A percentile compares a stretch with the other conserved stretches of the same genome.
These are phyloP conservation scores for Schizothecium vesticola DNA, from an alignment of 495 filamentous ascomycete genomes.

Conservation along the genomic window DNA sequence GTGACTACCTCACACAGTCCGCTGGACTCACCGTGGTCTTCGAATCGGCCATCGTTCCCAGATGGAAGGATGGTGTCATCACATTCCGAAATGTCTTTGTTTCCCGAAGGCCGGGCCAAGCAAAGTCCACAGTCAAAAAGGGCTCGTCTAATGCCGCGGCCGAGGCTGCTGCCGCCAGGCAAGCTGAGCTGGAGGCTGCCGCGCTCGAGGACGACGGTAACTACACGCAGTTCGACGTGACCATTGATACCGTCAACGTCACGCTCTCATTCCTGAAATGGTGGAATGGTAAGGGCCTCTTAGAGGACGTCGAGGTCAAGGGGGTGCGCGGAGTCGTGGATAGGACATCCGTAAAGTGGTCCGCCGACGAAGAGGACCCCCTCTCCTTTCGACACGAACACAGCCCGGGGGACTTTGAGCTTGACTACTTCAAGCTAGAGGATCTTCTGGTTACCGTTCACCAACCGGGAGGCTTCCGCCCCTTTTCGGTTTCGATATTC, in stretches of 20 bases:
- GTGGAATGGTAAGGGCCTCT: conserved; percentile 92
- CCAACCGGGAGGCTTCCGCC: conserved; percentile 83
- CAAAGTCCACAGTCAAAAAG: conserved; percentile 76
- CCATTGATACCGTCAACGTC: conserved; percentile 91
- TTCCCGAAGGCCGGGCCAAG: conserved; percentile 80
- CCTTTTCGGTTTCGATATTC: conserved; percentile 91
- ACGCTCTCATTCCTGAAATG: conserved; percentile 96
- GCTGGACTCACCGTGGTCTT: conserved; percentile 95
- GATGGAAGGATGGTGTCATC: conserved; percentile 90
- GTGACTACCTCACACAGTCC: conserved; percentile 91
- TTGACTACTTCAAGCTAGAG: conserved; percentile 92
- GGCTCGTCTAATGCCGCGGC: conserved; percentile 82
- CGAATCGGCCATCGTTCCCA: conserved; percentile 94
- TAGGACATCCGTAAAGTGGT: conserved; percentile 71
- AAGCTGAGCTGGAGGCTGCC: conserved; percentile 33
- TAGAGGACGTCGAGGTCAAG: conserved; percentile 88
- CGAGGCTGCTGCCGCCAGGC: conserved; percentile 73
- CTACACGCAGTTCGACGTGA: conserved; percentile 95
- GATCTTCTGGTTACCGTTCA: conserved; percentile 89
- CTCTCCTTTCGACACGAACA: conserved; percentile 81
- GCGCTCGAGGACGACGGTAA: conserved; percentile 74
- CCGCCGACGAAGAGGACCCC: conserved; percentile 70
- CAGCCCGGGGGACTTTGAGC: conserved; percentile 88
- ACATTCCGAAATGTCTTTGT: conserved; percentile 97
- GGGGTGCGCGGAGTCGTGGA: conserved; percentile 96